phyloP scores from a whole-genome alignment of 1,284 basidiomycete species.

The Ustilago curta region DNA sequence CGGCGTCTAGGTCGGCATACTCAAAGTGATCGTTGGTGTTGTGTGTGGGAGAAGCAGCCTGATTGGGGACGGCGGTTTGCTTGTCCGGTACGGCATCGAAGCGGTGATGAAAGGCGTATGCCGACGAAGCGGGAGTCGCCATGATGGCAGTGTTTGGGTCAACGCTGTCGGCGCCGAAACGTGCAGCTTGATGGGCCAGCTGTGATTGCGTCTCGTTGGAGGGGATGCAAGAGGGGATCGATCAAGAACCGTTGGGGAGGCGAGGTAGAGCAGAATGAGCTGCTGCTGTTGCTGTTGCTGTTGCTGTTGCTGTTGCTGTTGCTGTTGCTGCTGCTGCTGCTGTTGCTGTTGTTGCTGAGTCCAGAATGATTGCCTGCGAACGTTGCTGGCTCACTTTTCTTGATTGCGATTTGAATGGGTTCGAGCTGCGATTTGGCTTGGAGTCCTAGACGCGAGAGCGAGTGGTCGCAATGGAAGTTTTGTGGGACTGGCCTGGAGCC shows the following conservation, averaged over 20 bases:
- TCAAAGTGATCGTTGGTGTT: constrained; percentile 29
- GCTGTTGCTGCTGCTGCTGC: no score
- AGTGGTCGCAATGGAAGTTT: background rate
- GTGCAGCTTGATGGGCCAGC: background rate
- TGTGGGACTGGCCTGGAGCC: background rate
- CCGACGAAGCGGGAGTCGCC: constrained; percentile 38
- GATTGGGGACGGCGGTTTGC: constrained; percentile 5
- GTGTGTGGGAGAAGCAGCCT: background rate
- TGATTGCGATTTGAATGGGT: background rate
- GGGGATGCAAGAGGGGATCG: no score
- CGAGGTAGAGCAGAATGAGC: background rate
- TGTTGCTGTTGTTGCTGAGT: no score
- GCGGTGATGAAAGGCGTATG: constrained; percentile 44
- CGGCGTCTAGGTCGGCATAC: constrained; percentile 46
- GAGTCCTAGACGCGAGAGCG: background rate
- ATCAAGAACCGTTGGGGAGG: background rate
- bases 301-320: no score
- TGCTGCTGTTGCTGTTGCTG: no score
- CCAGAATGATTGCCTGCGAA: background rate
- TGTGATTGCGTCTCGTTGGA: background rate
- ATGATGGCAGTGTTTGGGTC: constrained; percentile 18
- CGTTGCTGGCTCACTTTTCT: background rate
- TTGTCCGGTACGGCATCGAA: constrained; percentile 31
- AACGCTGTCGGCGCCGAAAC: background rate
- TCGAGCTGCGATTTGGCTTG: background rate